phyloP scores from a whole-genome alignment of 176 grass and related monocot species.

The Avena atlantica region DNA sequence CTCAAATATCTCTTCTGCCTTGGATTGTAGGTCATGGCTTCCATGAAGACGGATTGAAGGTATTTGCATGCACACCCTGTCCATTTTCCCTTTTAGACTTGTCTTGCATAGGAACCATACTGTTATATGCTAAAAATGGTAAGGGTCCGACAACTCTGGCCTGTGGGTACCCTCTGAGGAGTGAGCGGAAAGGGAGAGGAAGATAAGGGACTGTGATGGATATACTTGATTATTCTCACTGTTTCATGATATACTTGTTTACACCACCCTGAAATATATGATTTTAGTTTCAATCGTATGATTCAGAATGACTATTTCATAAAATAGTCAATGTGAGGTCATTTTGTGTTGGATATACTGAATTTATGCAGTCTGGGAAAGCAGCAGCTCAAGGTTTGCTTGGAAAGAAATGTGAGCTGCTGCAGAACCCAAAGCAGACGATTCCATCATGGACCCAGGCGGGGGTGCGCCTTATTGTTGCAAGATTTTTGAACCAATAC shows the following conservation, averaged over 20 bases:
- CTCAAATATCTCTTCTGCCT: neutral
- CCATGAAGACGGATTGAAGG: constrained; percentile 20
- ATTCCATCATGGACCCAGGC: neutral
- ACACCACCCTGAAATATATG: neutral
- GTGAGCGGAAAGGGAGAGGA: neutral
- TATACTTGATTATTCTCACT: neutral
- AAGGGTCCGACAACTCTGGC: too few species aligned
- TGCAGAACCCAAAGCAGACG: neutral
- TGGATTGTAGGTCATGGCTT: neutral
- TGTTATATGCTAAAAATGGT: too few species aligned
- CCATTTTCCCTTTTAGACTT: neutral
- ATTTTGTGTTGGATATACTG: neutral
- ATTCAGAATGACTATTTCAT: neutral
- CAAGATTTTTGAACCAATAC: constrained; percentile 5
- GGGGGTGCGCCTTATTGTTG: neutral
- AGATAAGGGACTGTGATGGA: neutral
- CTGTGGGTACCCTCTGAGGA: too few species aligned
- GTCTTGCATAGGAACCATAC: neutral
- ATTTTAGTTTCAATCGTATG: neutral
- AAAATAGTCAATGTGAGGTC: neutral
- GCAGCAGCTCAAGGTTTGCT: constrained; percentile 15
- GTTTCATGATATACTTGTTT: neutral
- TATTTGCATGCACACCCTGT: neutral
- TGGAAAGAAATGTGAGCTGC: constrained; percentile 1
- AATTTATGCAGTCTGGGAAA: neutral